Evolutionary conservation across 2,329 filamentous ascomycete species (phyloP).

Genomic region (Didymella pomorum): DNA sequence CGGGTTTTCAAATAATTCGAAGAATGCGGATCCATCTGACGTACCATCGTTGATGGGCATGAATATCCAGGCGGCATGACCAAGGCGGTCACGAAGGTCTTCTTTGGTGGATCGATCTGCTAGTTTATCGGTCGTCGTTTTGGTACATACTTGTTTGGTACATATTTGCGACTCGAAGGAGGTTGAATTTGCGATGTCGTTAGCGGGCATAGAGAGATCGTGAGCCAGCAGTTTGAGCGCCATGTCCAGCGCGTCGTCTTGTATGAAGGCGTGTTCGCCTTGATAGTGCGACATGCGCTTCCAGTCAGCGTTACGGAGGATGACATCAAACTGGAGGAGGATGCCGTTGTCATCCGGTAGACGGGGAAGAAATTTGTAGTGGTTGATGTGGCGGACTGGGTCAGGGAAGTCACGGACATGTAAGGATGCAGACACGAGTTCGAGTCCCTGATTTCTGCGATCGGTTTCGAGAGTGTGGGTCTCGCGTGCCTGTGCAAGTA

Average conservation of each 20-base stretch:
- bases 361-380: neutral
- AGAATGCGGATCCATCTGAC: no score
- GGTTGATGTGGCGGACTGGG: neutral
- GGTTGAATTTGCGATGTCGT: conserved; percentile 30
- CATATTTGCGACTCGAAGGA: conserved; percentile 22
- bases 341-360: neutral
- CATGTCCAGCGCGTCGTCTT: conserved; percentile 31
- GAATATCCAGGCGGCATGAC: conserved; percentile 30
- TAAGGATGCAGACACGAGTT: neutral
- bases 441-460: neutral
- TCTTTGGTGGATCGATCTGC: conserved; percentile 6
- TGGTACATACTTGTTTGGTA: no score
- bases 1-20: no score
- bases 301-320: conserved; percentile 26
- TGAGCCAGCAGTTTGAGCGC: conserved; percentile 27
- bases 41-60: conserved; percentile 37
- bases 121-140: no score
- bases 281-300: conserved; percentile 9
- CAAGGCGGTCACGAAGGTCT: conserved; percentile 13
- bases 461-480: neutral
- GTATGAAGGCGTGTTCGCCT: conserved; percentile 23
- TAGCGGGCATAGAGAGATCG: conserved; percentile 7
- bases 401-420: neutral
- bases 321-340: conserved; percentile 1
- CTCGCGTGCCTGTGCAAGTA: neutral